Conservation (phyloP, 148 eudicot species). For the Polygonum aviculare region DNA sequence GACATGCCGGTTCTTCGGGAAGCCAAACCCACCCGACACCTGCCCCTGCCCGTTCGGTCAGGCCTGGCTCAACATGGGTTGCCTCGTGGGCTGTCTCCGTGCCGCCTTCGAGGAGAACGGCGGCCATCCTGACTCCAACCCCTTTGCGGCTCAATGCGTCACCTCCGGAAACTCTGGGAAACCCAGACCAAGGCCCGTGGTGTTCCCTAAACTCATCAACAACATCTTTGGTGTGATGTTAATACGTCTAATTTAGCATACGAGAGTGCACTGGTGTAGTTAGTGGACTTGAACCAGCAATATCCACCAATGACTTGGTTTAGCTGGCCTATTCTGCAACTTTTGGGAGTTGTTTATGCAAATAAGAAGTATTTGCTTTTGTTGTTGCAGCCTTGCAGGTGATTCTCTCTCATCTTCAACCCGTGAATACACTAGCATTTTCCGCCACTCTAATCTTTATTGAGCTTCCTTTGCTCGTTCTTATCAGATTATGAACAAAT, state of each 20-base stretch:
- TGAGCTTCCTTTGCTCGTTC: too few species aligned
- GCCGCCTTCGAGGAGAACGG: slow-evolving; percentile 53
- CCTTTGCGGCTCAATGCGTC: neutral
- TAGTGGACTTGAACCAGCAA: neutral
- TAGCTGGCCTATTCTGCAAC: neutral
- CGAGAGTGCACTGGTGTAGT: neutral
- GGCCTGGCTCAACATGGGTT: slow-evolving; percentile 67
- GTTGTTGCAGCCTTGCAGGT: too few species aligned
- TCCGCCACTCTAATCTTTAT: too few species aligned
- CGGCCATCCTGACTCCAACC: neutral
- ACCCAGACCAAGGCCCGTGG: slow-evolving; percentile 3
- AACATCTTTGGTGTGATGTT: neutral
- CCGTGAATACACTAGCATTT: too few species aligned
- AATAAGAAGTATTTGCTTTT: too few species aligned
- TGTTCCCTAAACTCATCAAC: neutral
- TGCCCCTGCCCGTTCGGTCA: slow-evolving; percentile 60
- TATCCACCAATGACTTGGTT: neutral
- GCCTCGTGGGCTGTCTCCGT: slow-evolving; percentile 54
- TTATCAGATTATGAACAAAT: neutral
- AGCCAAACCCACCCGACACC: slow-evolving; percentile 53
- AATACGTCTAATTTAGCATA: neutral
- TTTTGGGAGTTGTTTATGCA: neutral
- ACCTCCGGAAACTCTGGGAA: neutral
- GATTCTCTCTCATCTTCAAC: too few species aligned
- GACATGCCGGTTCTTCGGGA: slow-evolving; percentile 51